Conservation (phyloP, 306 rosid genomes). For the Pterocarpus santalinus region DNA sequence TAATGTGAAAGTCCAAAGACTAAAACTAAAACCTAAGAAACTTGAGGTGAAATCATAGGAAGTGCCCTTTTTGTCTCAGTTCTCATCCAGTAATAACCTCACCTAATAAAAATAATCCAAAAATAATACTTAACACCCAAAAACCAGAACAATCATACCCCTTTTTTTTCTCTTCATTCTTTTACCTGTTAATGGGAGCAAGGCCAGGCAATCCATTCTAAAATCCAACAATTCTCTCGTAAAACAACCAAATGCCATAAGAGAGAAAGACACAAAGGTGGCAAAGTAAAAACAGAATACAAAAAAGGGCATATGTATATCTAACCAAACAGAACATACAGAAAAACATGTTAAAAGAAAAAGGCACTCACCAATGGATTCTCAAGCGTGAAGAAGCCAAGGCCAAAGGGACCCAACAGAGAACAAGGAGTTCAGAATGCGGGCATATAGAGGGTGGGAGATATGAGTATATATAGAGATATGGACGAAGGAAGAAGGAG, state of each 20-base stretch:
- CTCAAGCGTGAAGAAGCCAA: conserved; percentile 18
- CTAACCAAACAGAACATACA: conserved; percentile 10
- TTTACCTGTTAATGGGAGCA: background rate
- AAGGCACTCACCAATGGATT: conserved; percentile 34
- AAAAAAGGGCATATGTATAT: background rate
- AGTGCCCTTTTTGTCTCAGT: background rate
- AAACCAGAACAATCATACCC: background rate
- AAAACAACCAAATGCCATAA: background rate
- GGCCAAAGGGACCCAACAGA: background rate
- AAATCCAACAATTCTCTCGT: background rate
- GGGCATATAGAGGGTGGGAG: background rate
- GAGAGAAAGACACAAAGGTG: background rate
- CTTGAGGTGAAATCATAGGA: background rate
- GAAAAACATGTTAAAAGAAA: background rate
- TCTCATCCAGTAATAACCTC: conserved; percentile 2
- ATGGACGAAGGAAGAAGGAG: background rate
- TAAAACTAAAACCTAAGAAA: background rate
- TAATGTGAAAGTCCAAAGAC: background rate
- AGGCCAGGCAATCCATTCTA: background rate
- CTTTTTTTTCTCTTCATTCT: background rate
- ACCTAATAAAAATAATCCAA: background rate
- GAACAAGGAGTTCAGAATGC: conserved; percentile 43
- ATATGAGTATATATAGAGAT: conserved; percentile 7
- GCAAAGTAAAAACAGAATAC: background rate
- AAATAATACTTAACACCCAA: background rate